These are phyloP conservation scores for Diplodia corticola DNA, from an alignment of 2,329 filamentous ascomycete genomes.

Conservation along the genomic window DNA sequence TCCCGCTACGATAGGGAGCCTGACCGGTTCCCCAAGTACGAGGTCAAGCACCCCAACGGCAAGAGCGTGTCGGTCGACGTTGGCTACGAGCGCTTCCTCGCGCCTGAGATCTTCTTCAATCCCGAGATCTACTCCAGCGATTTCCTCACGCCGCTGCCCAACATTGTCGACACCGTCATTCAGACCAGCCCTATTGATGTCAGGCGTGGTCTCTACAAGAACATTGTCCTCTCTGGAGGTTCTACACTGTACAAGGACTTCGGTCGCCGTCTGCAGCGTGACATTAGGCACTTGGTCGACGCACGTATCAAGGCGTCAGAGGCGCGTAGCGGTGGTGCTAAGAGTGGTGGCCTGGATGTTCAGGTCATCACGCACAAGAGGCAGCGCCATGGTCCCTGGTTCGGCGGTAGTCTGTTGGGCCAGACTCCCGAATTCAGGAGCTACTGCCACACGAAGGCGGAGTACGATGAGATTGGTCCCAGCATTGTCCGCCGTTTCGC, in stretches of 20 bases:
- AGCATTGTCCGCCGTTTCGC: slow-evolving; percentile 95
- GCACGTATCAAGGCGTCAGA: slow-evolving; percentile 90
- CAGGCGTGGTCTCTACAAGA: slow-evolving; percentile 96
- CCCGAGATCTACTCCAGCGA: slow-evolving; percentile 99
- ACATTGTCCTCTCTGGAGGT: slow-evolving; percentile 96
- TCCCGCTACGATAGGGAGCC: slow-evolving; percentile 90
- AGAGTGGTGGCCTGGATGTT: slow-evolving; percentile 91
- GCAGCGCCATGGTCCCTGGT: slow-evolving; percentile 97
- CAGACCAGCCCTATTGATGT: slow-evolving; percentile 98
- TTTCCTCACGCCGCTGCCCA: slow-evolving; percentile 91
- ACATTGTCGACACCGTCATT: slow-evolving; percentile 93
- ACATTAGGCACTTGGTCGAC: slow-evolving; percentile 95
- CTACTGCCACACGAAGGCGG: slow-evolving; percentile 80
- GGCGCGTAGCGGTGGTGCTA: slow-evolving; percentile 84
- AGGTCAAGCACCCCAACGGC: slow-evolving; percentile 81
- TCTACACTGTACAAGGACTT: slow-evolving; percentile 99
- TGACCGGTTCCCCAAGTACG: slow-evolving; percentile 84
- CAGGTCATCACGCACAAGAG: slow-evolving; percentile 97
- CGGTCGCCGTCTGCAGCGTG: slow-evolving; percentile 89
- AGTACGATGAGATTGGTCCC: slow-evolving; percentile 58
- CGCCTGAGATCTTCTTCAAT: slow-evolving; percentile 99
- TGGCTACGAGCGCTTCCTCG: slow-evolving; percentile 96
- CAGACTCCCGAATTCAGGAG: slow-evolving; percentile 98
- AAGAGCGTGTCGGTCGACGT: slow-evolving; percentile 85
- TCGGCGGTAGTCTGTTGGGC: slow-evolving; percentile 91